phyloP scores from a whole-genome alignment of 1,139 yeast genomes.

The Yamadazyma diddensiae region DNA sequence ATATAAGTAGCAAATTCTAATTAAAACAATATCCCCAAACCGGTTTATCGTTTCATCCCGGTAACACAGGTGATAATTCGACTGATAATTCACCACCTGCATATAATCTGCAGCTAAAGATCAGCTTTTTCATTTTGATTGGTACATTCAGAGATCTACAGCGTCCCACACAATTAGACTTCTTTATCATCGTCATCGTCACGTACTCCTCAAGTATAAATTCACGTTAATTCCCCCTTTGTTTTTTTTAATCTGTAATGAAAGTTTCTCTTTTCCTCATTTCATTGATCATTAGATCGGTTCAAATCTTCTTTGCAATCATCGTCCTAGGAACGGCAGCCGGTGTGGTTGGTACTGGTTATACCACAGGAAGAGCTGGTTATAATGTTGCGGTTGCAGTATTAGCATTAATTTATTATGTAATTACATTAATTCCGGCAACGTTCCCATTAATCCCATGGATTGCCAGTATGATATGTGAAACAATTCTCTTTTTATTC shows the following conservation, averaged over 20 bases:
- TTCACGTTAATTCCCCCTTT: neutral
- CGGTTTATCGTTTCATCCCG: too few relatives aligned
- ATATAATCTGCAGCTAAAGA: too few relatives aligned
- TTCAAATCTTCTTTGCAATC: conserved; percentile 24
- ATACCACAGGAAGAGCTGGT: conserved; percentile 15
- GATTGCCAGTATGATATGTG: conserved; percentile 18
- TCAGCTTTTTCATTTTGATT: too few relatives aligned
- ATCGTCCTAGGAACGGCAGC: conserved; percentile 26
- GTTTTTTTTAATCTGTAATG: neutral
- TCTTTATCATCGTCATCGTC: too few relatives aligned
- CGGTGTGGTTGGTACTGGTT: conserved; percentile 15
- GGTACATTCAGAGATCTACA: too few relatives aligned
- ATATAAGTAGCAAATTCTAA: too few relatives aligned
- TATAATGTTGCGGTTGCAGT: conserved; percentile 22
- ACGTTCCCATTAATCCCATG: conserved; percentile 13
- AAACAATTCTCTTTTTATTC: conserved; percentile 21
- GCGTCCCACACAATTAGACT: too few relatives aligned
- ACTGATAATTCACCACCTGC: too few relatives aligned
- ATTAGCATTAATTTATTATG: conserved; percentile 22
- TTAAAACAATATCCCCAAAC: too few relatives aligned
- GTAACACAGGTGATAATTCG: too few relatives aligned
- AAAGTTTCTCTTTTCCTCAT: neutral
- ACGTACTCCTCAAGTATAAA: neutral
- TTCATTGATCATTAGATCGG: conserved; percentile 11
- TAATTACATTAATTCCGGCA: conserved; percentile 12